A percentile compares a stretch with the other conserved stretches of the same genome.
phyloP scores from a whole-genome alignment of 2,329 filamentous ascomycete species.

The Lithohypha guttulata region DNA sequence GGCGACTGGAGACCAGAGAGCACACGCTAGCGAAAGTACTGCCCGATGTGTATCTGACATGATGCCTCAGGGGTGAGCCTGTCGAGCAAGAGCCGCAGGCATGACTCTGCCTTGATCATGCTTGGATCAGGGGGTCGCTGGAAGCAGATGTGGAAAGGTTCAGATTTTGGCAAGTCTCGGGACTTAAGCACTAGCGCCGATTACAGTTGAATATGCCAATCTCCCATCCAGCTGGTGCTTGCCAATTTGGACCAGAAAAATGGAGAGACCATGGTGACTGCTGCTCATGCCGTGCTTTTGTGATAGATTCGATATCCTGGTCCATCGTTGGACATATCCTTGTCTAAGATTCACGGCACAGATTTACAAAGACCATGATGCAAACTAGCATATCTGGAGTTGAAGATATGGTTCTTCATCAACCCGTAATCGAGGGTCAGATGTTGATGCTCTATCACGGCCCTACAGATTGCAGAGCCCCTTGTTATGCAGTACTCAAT shows the following conservation, averaged over 20 bases:
- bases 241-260: neutral
- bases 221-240: constrained; percentile 6
- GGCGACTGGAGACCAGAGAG: neutral
- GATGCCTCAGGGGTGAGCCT: constrained; percentile 4
- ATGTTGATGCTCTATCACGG: no score
- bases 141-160: neutral
- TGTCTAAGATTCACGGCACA: no score
- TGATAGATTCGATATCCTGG: no score
- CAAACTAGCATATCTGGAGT: no score
- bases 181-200: neutral
- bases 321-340: no score
- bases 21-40: neutral
- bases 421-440: no score
- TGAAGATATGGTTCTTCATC: no score
- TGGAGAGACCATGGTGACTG: neutral
- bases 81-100: neutral
- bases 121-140: constrained; percentile 1
- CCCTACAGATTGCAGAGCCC: no score
- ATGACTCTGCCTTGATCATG: neutral
- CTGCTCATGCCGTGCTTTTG: neutral
- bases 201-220: constrained; percentile 6
- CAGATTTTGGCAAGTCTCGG: neutral
- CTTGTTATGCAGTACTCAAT: no score
- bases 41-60: neutral
- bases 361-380: no score